Evolutionary conservation across 345 rosid species (phyloP).

Genomic region (Eucalyptus brandiana): DNA sequence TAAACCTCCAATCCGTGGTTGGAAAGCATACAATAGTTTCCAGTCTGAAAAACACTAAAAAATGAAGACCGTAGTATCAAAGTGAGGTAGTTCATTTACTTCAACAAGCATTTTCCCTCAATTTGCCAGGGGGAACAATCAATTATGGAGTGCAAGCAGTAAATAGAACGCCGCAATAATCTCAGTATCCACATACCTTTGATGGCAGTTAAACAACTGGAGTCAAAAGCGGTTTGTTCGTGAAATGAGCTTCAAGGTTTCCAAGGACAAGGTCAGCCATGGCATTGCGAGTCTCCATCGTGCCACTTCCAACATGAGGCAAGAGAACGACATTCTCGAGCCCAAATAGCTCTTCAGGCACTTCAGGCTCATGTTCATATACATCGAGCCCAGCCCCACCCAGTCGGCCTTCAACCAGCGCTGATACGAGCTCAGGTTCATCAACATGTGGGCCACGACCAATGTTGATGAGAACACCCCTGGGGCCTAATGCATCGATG

Average conservation of each 20-base stretch:
- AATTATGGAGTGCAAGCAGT: not conserved
- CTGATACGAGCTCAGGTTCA: slow-evolving; percentile 26
- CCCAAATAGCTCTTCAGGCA: slow-evolving; percentile 20
- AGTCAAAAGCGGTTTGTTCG: slow-evolving; percentile 4
- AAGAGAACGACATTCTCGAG: slow-evolving; percentile 29
- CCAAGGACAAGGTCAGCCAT: slow-evolving; percentile 13
- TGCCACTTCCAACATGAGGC: slow-evolving; percentile 32
- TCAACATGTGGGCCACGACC: slow-evolving; percentile 29
- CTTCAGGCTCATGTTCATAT: slow-evolving; percentile 24
- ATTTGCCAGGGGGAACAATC: not conserved
- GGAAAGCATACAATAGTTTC: not conserved
- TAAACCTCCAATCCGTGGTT: not conserved
- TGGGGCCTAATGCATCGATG: slow-evolving; percentile 32
- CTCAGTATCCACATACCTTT: not conserved
- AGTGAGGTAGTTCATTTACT: not conserved
- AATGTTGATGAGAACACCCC: slow-evolving; percentile 37
- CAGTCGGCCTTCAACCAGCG: slow-evolving; percentile 27
- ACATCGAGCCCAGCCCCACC: slow-evolving; percentile 33
- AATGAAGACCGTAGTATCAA: not conserved
- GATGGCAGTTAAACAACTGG: not conserved
- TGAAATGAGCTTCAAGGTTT: slow-evolving; percentile 10
- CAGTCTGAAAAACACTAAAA: not conserved
- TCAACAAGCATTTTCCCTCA: not conserved
- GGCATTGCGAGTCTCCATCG: slow-evolving; percentile 1
- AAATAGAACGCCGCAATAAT: not conserved